phyloP scores from a whole-genome alignment of 2,329 filamentous ascomycete species.

The Cladosporium cucumerinum region DNA sequence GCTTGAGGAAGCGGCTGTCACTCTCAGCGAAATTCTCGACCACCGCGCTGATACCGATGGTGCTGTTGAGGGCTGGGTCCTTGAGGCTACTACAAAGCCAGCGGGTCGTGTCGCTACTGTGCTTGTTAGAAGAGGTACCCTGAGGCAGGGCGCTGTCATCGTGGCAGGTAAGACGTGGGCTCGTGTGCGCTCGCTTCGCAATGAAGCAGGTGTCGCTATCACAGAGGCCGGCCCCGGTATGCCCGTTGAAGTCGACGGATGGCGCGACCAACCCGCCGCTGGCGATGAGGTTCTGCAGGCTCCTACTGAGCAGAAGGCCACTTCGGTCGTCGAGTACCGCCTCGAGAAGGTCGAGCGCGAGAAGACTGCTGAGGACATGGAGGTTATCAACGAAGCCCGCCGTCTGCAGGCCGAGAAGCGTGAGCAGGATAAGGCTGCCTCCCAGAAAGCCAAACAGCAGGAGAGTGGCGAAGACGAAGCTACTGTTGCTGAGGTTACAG shows the following conservation, averaged over 20 bases:
- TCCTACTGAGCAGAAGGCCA: conserved; percentile 71
- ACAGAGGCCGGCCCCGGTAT: conserved; percentile 77
- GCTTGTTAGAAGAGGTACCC: conserved; percentile 80
- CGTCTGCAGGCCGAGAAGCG: conserved; percentile 57
- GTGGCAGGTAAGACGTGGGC: conserved; percentile 88
- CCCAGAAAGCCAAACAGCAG: conserved; percentile 30
- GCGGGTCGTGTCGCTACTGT: conserved; percentile 84
- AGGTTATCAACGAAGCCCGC: conserved; percentile 70
- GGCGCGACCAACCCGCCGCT: conserved; percentile 80
- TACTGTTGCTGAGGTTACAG: conserved; percentile 21
- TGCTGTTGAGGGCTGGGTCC: conserved; percentile 84
- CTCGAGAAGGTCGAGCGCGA: conserved; percentile 67
- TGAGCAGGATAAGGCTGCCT: conserved; percentile 54
- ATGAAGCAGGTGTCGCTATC: conserved; percentile 75
- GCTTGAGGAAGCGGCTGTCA: conserved; percentile 84
- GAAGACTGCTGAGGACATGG: conserved; percentile 64
- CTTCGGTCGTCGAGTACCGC: conserved; percentile 73
- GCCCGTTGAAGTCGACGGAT: conserved; percentile 91
- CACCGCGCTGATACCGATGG: conserved; percentile 76
- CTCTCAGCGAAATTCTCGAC: conserved; percentile 85
- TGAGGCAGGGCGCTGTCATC: conserved; percentile 75
- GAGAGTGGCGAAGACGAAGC: conserved; percentile 18
- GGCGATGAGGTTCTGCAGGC: conserved; percentile 87
- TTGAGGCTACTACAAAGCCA: conserved; percentile 85
- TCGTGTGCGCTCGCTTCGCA: conserved; percentile 75